A percentile compares a stretch with the other conserved stretches of the same genome.
Evolutionary conservation across 2,329 filamentous ascomycete genomes (phyloP).

Genomic region (Neonectria sp.): DNA sequence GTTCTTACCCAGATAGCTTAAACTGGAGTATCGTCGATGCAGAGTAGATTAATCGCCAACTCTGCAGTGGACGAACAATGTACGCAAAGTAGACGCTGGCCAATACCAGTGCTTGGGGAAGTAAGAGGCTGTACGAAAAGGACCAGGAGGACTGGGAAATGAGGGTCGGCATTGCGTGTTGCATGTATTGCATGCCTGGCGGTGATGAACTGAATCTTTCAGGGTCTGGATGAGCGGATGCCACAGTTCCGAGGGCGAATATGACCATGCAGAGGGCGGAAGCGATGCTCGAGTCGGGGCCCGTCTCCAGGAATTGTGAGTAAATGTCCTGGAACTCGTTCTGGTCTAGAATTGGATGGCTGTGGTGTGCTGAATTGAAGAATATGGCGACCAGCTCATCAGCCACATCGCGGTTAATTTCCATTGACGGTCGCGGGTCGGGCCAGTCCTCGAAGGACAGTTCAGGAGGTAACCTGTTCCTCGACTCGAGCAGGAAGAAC

Average conservation of each 20-base stretch:
- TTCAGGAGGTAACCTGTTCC: constrained; percentile 41
- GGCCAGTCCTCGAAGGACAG: constrained; percentile 37
- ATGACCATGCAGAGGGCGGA: constrained; percentile 51
- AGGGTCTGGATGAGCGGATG: constrained; percentile 37
- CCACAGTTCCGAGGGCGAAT: constrained; percentile 47
- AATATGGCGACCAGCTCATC: constrained; percentile 46
- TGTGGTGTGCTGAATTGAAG: constrained; percentile 45
- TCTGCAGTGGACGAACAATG: constrained; percentile 51
- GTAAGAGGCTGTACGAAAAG: constrained; percentile 46
- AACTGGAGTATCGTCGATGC: constrained; percentile 51
- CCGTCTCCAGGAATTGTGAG: constrained; percentile 38
- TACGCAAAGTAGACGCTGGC: constrained; percentile 54
- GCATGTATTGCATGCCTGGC: constrained; percentile 51
- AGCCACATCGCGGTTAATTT: constrained; percentile 33
- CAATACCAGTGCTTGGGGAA: constrained; percentile 50
- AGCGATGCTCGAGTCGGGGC: constrained; percentile 42
- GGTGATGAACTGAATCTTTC: constrained; percentile 38
- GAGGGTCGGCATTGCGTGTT: constrained; percentile 49
- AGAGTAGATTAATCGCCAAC: constrained; percentile 52
- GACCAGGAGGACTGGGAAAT: constrained; percentile 49
- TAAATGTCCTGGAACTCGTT: constrained; percentile 46
- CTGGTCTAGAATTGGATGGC: constrained; percentile 48
- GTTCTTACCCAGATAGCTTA: constrained; percentile 38
- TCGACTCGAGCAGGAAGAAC: constrained; percentile 48
- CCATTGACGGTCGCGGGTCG: constrained; percentile 12